Conservation (phyloP, 441 rosid genomes). For the Theobroma grandiflorum region DNA sequence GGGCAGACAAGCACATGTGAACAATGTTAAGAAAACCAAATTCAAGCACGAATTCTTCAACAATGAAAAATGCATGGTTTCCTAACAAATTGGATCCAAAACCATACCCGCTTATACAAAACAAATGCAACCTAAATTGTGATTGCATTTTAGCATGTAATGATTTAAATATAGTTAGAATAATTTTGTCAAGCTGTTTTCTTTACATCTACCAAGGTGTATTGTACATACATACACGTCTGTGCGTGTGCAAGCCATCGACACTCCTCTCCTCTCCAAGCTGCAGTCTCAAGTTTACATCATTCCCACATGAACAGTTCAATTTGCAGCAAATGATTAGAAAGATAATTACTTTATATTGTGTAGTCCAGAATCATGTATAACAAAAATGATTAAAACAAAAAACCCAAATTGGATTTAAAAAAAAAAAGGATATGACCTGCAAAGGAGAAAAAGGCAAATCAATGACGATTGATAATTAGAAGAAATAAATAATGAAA, state of each 20-base stretch:
- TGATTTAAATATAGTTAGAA: not conserved
- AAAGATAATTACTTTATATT: not conserved
- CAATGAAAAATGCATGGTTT: not conserved
- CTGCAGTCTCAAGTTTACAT: not conserved
- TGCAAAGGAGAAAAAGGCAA: conserved; percentile 34
- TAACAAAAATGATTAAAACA: not conserved
- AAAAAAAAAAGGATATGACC: conserved; percentile 55
- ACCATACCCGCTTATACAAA: not conserved
- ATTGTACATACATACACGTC: not conserved
- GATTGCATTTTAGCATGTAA: not conserved
- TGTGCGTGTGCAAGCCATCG: not conserved
- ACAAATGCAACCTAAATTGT: not conserved
- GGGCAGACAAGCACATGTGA: conserved; percentile 94
- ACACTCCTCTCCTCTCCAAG: no score
- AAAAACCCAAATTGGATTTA: not conserved
- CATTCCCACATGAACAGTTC: not conserved
- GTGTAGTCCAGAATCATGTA: not conserved
- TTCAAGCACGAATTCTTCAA: not conserved
- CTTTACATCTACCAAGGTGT: not conserved
- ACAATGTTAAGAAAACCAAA: conserved; percentile 60
- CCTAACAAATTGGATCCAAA: conserved; percentile 5
- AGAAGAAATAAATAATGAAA: not conserved
- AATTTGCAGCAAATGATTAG: not conserved
- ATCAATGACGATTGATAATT: not conserved
- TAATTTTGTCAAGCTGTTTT: not conserved